These are phyloP conservation scores for Metarhizium anisopliae DNA, from an alignment of 2,329 filamentous ascomycete species.

Conservation along the genomic window DNA sequence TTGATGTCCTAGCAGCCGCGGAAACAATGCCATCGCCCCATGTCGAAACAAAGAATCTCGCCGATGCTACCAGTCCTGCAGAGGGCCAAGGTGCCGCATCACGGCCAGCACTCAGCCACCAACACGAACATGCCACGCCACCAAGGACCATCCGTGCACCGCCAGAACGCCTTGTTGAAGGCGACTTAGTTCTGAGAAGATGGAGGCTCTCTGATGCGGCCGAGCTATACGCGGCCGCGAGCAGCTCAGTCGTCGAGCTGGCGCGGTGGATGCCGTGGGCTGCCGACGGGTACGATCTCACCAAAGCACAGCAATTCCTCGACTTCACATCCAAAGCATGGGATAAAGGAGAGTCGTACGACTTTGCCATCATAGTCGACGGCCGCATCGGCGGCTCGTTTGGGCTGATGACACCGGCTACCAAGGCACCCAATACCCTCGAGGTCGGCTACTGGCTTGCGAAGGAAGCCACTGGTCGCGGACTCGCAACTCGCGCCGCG, in stretches of 20 bases:
- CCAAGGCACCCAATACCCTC: background rate
- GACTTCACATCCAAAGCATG: constrained; percentile 3
- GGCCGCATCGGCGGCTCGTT: constrained; percentile 6
- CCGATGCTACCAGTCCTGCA: no score
- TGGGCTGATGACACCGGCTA: constrained; percentile 7
- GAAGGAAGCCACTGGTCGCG: constrained; percentile 9
- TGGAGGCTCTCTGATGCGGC: constrained; percentile 9
- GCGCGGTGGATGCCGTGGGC: constrained; percentile 13
- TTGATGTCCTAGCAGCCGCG: no score
- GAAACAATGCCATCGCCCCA: no score
- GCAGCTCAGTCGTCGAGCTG: constrained; percentile 8
- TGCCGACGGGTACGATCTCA: constrained; percentile 6
- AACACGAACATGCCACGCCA: background rate
- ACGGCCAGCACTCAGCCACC: background rate
- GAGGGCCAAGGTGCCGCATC: background rate
- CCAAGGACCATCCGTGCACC: background rate
- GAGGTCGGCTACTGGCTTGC: constrained; percentile 14
- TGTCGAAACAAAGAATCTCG: no score
- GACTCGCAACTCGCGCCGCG: constrained; percentile 9
- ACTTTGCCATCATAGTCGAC: constrained; percentile 9
- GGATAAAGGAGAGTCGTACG: constrained; percentile 6
- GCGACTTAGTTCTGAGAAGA: constrained; percentile 7
- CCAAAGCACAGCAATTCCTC: constrained; percentile 7
- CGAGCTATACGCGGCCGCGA: constrained; percentile 5
- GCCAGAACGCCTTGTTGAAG: constrained; percentile 9